Conservation (phyloP, 345 rosid genomes). For the Eucalyptus pauciflora region DNA sequence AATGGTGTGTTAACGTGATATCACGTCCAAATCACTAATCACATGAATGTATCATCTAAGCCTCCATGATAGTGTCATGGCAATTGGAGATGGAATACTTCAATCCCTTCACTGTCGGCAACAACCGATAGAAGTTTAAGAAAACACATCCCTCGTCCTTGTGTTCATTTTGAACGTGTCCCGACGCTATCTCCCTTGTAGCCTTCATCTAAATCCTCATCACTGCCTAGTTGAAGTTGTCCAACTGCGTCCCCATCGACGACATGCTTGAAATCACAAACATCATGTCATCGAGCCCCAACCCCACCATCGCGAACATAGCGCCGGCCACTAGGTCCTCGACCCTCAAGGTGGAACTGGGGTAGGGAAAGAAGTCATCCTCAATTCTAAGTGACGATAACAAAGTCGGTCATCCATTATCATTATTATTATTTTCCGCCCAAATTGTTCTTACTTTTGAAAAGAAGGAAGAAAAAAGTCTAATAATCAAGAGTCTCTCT, state of each 20-base stretch:
- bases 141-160: conserved; percentile 28
- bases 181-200: conserved; percentile 14
- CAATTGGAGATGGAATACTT: conserved; percentile 15
- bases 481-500: not conserved
- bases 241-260: conserved; percentile 15
- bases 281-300: conserved; percentile 13
- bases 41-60: conserved; percentile 22
- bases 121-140: conserved; percentile 18
- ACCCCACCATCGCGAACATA: conserved; percentile 11
- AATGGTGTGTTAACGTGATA: not conserved
- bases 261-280: not conserved
- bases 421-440: fast-evolving
- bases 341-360: not conserved
- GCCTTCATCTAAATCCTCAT: conserved; percentile 10
- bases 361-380: conserved; percentile 11
- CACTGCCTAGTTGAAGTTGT: conserved; percentile 13
- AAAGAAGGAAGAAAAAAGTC: not conserved
- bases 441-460: fast-evolving
- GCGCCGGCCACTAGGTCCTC: conserved; percentile 14
- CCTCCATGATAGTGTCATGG: conserved; percentile 19
- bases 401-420: conserved; percentile 2
- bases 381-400: conserved; percentile 17
- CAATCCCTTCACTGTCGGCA: conserved; percentile 5
- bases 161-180: conserved; percentile 29
- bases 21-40: not conserved